phyloP scores from a whole-genome alignment of 805 yeast genomes.

The Brettanomyces bruxellensis region DNA sequence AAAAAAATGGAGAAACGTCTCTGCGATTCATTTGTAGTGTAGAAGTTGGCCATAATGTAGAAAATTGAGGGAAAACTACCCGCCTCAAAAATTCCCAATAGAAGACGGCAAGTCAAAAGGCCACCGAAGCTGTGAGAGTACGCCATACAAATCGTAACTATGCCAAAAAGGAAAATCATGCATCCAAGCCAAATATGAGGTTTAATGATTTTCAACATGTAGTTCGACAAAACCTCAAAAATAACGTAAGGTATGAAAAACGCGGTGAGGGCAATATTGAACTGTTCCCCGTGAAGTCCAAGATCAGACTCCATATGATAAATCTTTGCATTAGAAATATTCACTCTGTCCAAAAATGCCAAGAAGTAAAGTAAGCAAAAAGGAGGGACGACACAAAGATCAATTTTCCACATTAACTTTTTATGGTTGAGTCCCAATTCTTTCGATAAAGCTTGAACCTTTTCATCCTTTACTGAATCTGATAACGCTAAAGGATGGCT shows the following conservation, averaged over 20 bases:
- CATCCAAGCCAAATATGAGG: slow-evolving; percentile 59
- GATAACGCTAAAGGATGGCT: slow-evolving; percentile 8
- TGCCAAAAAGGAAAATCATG: slow-evolving; percentile 57
- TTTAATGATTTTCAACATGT: slow-evolving; percentile 43
- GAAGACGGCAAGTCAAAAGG: slow-evolving; percentile 51
- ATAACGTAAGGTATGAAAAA: slow-evolving; percentile 64
- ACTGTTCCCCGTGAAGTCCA: slow-evolving; percentile 46
- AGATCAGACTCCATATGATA: slow-evolving; percentile 58
- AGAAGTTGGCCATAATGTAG: slow-evolving; percentile 59
- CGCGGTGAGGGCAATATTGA: slow-evolving; percentile 55
- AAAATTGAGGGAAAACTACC: slow-evolving; percentile 72
- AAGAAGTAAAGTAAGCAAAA: slow-evolving; percentile 66
- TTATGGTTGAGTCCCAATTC: slow-evolving; percentile 43
- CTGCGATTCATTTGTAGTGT: slow-evolving; percentile 56
- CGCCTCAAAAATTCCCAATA: slow-evolving; percentile 61
- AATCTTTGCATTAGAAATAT: slow-evolving; percentile 71
- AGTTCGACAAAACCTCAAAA: slow-evolving; percentile 60
- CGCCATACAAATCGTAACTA: slow-evolving; percentile 58
- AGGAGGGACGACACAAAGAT: slow-evolving; percentile 65
- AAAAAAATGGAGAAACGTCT: slow-evolving; percentile 62
- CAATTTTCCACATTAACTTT: slow-evolving; percentile 55
- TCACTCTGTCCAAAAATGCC: slow-evolving; percentile 74
- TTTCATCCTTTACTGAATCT: slow-evolving; percentile 16
- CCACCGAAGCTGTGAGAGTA: slow-evolving; percentile 50
- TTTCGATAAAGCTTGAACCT: slow-evolving; percentile 30